Evolutionary conservation across 1,284 basidiomycete species (phyloP).

Genomic region (Fomes fomentarius): DNA sequence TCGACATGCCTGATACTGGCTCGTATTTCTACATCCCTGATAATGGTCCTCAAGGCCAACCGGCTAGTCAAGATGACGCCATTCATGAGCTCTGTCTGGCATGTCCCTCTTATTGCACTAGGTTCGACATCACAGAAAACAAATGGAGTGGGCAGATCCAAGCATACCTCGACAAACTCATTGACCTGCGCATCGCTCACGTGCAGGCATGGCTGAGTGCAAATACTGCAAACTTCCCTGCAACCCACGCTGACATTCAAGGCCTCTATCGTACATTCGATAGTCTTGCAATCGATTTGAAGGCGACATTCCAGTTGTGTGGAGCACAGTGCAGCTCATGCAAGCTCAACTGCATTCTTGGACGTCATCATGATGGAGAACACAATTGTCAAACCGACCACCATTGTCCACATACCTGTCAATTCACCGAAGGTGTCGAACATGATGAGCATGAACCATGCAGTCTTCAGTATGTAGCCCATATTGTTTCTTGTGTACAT

Average conservation of each 20-base stretch:
- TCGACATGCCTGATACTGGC: slow-evolving; percentile 40
- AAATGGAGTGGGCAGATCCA: slow-evolving; percentile 45
- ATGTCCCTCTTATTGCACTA: slow-evolving; percentile 37
- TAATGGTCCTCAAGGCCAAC: slow-evolving; percentile 9
- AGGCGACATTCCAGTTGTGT: slow-evolving; percentile 51
- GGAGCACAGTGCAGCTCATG: slow-evolving; percentile 48
- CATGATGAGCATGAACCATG: slow-evolving; percentile 37
- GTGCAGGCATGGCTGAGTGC: slow-evolving; percentile 53
- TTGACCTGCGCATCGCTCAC: slow-evolving; percentile 44
- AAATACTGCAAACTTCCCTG: slow-evolving; percentile 48
- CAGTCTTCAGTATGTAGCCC: slow-evolving; percentile 45
- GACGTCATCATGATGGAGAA: slow-evolving; percentile 44
- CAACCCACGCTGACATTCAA: slow-evolving; percentile 46
- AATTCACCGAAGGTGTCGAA: slow-evolving; percentile 42
- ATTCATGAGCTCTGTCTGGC: slow-evolving; percentile 34
- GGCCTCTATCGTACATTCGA: slow-evolving; percentile 50
- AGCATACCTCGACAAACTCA: slow-evolving; percentile 40
- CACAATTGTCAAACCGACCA: slow-evolving; percentile 58
- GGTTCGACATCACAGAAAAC: slow-evolving; percentile 39
- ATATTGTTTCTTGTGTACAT: too few species aligned
- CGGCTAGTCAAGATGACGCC: slow-evolving; percentile 32
- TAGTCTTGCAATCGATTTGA: slow-evolving; percentile 44
- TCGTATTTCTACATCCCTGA: slow-evolving; percentile 41
- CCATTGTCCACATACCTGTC: slow-evolving; percentile 45
- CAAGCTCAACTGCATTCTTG: slow-evolving; percentile 49